These are phyloP conservation scores for Penicillium sp. DNA, from an alignment of 2,329 filamentous ascomycete genomes.

Conservation along the genomic window DNA sequence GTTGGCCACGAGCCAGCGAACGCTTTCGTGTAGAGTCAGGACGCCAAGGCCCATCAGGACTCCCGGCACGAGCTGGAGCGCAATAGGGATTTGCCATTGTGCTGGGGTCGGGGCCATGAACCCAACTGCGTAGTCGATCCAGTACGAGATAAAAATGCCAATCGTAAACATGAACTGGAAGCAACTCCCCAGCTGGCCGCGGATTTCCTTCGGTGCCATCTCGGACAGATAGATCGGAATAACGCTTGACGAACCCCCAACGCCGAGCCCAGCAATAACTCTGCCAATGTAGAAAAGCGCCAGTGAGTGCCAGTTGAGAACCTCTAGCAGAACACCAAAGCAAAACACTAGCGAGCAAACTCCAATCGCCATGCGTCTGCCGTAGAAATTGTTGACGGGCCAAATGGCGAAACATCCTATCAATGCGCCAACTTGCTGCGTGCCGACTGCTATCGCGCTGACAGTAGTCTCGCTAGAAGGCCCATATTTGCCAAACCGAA, in stretches of 20 bases:
- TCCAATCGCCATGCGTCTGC: constrained; percentile 45
- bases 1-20: constrained; percentile 49
- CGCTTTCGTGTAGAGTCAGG: constrained; percentile 48
- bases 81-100: constrained; percentile 57
- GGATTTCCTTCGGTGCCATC: constrained; percentile 45
- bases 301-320: constrained; percentile 45
- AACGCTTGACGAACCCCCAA: constrained; percentile 45
- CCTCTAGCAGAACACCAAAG: constrained; percentile 44
- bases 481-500: constrained; percentile 30
- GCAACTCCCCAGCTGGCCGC: constrained; percentile 48
- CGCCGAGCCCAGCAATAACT: constrained; percentile 46
- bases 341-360: constrained; percentile 46
- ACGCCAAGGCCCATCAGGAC: constrained; percentile 47
- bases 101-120: constrained; percentile 25
- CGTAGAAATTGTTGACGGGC: constrained; percentile 45
- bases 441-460: constrained; percentile 48
- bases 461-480: constrained; percentile 38
- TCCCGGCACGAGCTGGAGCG: constrained; percentile 48
- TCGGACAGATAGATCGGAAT: constrained; percentile 45
- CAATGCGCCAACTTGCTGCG: constrained; percentile 52
- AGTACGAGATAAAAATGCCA: constrained; percentile 51
- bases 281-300: constrained; percentile 45
- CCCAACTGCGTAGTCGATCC: constrained; percentile 48
- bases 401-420: constrained; percentile 50
- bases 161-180: constrained; percentile 51